Evolutionary conservation across 2,329 filamentous ascomycete genomes (phyloP).

Genomic region (Dothiorella sarmentorum): DNA sequence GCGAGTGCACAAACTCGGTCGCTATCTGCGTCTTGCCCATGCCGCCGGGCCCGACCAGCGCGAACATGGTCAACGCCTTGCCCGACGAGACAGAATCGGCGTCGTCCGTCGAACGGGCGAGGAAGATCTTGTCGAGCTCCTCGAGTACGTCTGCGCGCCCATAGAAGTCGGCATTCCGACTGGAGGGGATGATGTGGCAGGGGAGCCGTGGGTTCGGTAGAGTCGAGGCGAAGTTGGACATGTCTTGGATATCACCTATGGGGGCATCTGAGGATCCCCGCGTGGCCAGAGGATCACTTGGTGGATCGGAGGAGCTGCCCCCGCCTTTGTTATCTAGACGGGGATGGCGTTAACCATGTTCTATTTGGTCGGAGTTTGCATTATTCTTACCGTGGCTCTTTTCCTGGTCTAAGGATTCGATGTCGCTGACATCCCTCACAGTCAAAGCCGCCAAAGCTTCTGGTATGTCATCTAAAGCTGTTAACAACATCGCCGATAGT

Average conservation of each 20-base stretch:
- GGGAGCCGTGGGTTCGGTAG: background rate
- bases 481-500: background rate
- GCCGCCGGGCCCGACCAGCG: conserved; percentile 26
- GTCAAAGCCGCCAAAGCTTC: background rate
- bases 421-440: background rate
- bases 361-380: background rate
- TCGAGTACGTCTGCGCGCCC: background rate
- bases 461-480: background rate
- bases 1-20: conserved; percentile 22
- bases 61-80: background rate
- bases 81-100: background rate
- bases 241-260: background rate
- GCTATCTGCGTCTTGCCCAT: conserved; percentile 29
- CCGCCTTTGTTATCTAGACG: background rate
- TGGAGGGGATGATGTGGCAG: background rate
- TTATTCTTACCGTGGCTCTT: background rate
- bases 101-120: background rate
- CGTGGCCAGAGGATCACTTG: background rate
- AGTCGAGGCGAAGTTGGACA: background rate
- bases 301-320: background rate
- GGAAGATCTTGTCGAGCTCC: background rate
- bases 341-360: too few species aligned
- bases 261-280: background rate
- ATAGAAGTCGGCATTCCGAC: background rate
- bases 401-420: background rate